Evolutionary conservation across 306 rosid genomes (phyloP), one percentile per base, ranked within the genome.

Genomic region (Prunus campanulata): DNA sequence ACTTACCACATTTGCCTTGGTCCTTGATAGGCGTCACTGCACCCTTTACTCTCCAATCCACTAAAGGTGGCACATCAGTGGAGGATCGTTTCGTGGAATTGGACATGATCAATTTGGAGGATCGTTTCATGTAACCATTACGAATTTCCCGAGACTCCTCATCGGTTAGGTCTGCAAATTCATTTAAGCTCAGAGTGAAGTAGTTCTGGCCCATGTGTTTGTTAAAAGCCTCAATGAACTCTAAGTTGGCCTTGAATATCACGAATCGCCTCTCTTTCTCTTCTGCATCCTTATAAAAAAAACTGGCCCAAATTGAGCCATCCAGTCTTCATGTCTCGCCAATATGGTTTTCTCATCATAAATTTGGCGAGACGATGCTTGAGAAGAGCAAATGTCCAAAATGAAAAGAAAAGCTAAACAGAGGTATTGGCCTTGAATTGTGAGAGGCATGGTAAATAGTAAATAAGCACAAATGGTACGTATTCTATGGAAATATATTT

Each of bases 31-130:
- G 79, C 11, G 87, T 86, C 0, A 83, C 85, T 2, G 79, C 85
- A 14, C 83, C 87, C 27, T 86, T 64, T 5, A 77, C 14, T 57
- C 86, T 85, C 89, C 83, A 82, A 32, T 85, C 85, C n/a, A 79
- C 42, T 0, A 82, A 8, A 8, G 89, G 56, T 32, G 88, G 83
- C 8, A 71, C 5, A 5, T 66, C 72, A 3, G 82, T 77, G 10
- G 29, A 27, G 29, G 29, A 27, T 27, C 29, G 29, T 20, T 57
- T 54, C 11, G 79, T 49, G 59, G 85, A 83, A 60, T 83, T 25
- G 71, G 83, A 79, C 71, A 39, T 80, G 83, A 4, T 83, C 86
- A 1, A 6, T 16, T 29, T 16, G 9, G 15, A 14, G 25, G 69
- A 44, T 46, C 2, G 5, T 16, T 18, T 16, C 72, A 81, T 80